Conservation (phyloP, 805 yeast species). For the Sugiyamaella chiloensis region DNA sequence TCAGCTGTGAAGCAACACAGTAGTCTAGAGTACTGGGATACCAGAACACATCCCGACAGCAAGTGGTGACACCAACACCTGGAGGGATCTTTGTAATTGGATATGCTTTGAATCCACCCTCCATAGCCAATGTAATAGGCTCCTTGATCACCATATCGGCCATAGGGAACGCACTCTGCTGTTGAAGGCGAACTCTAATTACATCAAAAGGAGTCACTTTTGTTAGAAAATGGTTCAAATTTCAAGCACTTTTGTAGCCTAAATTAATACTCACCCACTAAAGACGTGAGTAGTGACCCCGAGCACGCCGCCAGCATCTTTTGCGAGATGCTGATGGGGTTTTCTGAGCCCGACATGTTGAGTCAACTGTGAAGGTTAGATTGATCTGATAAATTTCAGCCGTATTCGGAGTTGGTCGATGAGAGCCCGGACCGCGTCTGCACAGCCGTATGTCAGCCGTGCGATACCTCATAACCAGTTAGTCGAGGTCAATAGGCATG, state of each 20-base stretch:
- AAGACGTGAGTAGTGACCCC: conserved; percentile 41
- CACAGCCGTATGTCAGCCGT: no score
- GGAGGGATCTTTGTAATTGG: conserved; percentile 26
- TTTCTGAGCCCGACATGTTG: neutral
- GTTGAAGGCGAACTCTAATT: conserved; percentile 42
- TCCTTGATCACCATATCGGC: conserved; percentile 4
- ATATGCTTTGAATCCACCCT: conserved; percentile 1
- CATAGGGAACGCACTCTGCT: conserved; percentile 31
- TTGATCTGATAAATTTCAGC: conserved; percentile 3
- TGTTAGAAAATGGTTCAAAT: neutral
- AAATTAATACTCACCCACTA: conserved; percentile 28
- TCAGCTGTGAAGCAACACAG: conserved; percentile 36
- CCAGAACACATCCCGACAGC: conserved; percentile 40
- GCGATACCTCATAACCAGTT: no score
- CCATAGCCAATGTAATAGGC: neutral
- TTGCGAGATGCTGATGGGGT: conserved; percentile 26
- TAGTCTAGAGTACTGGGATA: conserved; percentile 36
- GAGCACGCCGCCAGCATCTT: conserved; percentile 40
- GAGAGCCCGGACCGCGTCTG: no score
- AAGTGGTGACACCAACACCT: conserved; percentile 37
- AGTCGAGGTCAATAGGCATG: no score
- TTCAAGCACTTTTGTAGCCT: no score
- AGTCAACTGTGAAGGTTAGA: neutral
- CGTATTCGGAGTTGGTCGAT: no score
- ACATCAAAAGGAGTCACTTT: conserved; percentile 43